Evolutionary conservation across 2,329 filamentous ascomycete genomes (phyloP).

Genomic region (Colletotrichum somersetense): DNA sequence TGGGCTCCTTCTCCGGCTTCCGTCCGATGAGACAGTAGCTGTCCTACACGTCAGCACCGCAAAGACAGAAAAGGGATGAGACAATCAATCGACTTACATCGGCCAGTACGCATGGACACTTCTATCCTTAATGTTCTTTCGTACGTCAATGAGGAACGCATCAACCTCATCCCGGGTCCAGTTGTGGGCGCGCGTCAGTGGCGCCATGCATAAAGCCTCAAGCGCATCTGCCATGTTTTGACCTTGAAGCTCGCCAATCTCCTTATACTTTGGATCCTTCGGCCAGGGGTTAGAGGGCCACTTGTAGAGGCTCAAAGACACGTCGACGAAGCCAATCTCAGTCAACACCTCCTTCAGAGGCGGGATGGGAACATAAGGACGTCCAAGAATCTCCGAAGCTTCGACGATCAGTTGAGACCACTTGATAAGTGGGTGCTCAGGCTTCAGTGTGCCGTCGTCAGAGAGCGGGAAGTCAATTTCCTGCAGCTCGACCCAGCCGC

Average conservation of each 20-base stretch:
- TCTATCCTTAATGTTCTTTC: conserved; percentile 47
- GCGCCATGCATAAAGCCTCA: conserved; percentile 47
- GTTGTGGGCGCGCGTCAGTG: conserved; percentile 49
- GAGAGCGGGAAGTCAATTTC: conserved; percentile 56
- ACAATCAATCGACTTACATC: conserved; percentile 38
- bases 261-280: conserved; percentile 62
- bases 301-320: conserved; percentile 60
- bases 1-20: conserved; percentile 8
- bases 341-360: conserved; percentile 53
- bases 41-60: background rate
- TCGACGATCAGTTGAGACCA: conserved; percentile 50
- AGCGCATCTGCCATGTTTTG: conserved; percentile 50
- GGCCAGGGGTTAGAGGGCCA: conserved; percentile 66
- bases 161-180: conserved; percentile 50
- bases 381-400: conserved; percentile 47
- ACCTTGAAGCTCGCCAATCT: conserved; percentile 55
- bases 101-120: conserved; percentile 52
- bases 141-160: conserved; percentile 48
- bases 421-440: conserved; percentile 46
- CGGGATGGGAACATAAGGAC: conserved; percentile 45
- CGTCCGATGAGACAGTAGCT: conserved; percentile 9
- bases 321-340: conserved; percentile 67
- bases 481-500: conserved; percentile 59
- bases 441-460: conserved; percentile 55
- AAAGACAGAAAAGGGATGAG: too few species aligned